Percentiles rank a stretch among this genome's conserved stretches.
Evolutionary conservation across 2,329 filamentous ascomycete species (phyloP).

Genomic region (Penicillium sp.): DNA sequence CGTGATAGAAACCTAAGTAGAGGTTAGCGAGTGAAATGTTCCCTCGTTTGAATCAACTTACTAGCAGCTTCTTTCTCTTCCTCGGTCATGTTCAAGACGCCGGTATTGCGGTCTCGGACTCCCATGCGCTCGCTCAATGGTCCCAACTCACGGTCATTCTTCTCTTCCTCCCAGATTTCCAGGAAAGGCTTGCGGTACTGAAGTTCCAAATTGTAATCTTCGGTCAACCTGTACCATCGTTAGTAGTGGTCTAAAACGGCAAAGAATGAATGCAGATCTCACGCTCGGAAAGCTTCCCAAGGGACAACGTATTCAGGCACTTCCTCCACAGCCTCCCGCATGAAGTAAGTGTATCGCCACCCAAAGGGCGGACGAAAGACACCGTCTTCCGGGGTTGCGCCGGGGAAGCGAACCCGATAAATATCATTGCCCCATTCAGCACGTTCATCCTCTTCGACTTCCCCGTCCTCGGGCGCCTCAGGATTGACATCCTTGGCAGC

Average conservation of each 20-base stretch:
- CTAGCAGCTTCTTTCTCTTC: conserved; percentile 89
- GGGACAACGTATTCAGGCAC: conserved; percentile 97
- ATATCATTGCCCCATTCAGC: conserved; percentile 89
- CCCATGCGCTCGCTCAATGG: conserved; percentile 93
- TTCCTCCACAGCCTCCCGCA: conserved; percentile 92
- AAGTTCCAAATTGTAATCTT: conserved; percentile 93
- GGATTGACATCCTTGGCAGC: conserved; percentile 38
- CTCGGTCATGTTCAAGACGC: conserved; percentile 63
- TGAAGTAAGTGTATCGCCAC: conserved; percentile 96
- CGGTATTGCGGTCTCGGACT: conserved; percentile 66
- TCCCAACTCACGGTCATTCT: conserved; percentile 73
- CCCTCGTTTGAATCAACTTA: conserved; percentile 25
- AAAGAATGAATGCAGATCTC: conserved; percentile 11
- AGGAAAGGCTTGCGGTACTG: conserved; percentile 88
- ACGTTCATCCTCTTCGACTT: conserved; percentile 56
- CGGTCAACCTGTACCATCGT: conserved; percentile 55
- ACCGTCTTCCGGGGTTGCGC: conserved; percentile 74
- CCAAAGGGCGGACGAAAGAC: conserved; percentile 91
- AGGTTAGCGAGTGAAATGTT: conserved; percentile 13
- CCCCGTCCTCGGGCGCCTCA: conserved; percentile 40
- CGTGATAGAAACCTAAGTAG: conserved; percentile 66
- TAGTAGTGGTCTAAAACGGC: conserved; percentile 2
- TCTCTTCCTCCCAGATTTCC: conserved; percentile 88
- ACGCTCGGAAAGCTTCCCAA: conserved; percentile 92
- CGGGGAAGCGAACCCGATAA: conserved; percentile 84